A percentile compares a stretch with the other conserved stretches of the same genome.
These are phyloP conservation scores for Lipomyces mesembrius DNA, from an alignment of 805 yeast genomes.

Conservation along the genomic window DNA sequence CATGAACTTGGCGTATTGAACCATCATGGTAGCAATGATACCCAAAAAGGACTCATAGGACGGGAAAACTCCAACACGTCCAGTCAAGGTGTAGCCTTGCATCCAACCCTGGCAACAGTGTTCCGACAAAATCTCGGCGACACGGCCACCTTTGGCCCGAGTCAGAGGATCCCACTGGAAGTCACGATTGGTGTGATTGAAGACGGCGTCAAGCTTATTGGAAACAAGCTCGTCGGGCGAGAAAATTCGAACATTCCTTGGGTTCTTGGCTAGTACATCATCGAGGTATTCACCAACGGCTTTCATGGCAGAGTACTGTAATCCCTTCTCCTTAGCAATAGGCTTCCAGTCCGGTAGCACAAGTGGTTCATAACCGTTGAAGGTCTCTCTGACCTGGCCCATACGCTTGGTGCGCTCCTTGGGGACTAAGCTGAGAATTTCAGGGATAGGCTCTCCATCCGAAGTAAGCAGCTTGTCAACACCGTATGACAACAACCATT, in stretches of 20 bases:
- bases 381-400: conserved; percentile 37
- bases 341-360: conserved; percentile 37
- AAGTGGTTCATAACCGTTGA: conserved; percentile 31
- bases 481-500: conserved; percentile 34
- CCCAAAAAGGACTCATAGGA: conserved; percentile 38
- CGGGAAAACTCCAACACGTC: conserved; percentile 38
- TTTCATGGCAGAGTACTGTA: conserved; percentile 30
- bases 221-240: conserved; percentile 39
- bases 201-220: conserved; percentile 38
- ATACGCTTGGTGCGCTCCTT: conserved; percentile 27
- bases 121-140: conserved; percentile 37
- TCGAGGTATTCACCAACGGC: conserved; percentile 36
- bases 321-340: conserved; percentile 32
- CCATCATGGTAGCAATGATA: conserved; percentile 38
- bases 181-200: conserved; percentile 32
- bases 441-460: conserved; percentile 32
- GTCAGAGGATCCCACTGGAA: conserved; percentile 36
- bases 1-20: conserved; percentile 38
- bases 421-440: conserved; percentile 30
- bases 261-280: conserved; percentile 29
- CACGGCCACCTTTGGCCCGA: conserved; percentile 37
- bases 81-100: conserved; percentile 39
- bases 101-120: conserved; percentile 39
- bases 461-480: conserved; percentile 30
- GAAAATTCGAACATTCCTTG: conserved; percentile 31